Base-by-base conservation (phyloP, 192 early-diverging fungal species). In the Cetraspora pellucida region DNA sequence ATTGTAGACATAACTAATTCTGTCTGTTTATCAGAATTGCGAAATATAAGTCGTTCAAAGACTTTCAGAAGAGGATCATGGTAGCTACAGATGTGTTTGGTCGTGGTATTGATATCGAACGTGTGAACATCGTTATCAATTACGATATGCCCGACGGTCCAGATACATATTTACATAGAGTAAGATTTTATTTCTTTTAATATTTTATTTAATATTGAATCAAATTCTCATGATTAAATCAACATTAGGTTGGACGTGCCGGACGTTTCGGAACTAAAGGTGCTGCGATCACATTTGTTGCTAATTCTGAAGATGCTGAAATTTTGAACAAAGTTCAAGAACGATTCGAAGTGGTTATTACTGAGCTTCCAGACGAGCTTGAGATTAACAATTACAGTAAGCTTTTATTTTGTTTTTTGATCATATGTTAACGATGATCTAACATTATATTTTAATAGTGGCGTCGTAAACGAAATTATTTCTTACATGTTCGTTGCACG, bases 241-340 rank as follows among this genome's bases (percentile, higher is more conserved):
- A 28, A 23, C 10, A 23, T 59, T 65, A 74, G 72, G 72, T 98
- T 67, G 97, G 97, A 66, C 95, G 97, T 92, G 97, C 97, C 50
- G 97, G 97, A 77, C 93, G 97, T 89, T 98, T 98, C 77, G 97
- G 97, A 84, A 98, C 97, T 84, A 98, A 98, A 89, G 97, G 97
- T 84, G 85, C 97, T 59, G 97, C 94, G 28, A 91, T 98, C 59
- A 95, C 96, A 0, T 98, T 98, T 86, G 93, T 96, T 13, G 88
- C 95, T 2, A 91, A 91, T 14, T 90, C 93, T 19, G 91, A 90
- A 57, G 97, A 98, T 81, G 85, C 89, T 65, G 80, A 82, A 44
- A 81, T 90, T 2, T 84, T 98, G 45, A 92, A 95, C 77, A 85
- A 89, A 52, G 94, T 98, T 27, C 97, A 98, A 82, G 92, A 92